Conservation (phyloP, 208 protist genomes). For the Lotmaria passim region DNA sequence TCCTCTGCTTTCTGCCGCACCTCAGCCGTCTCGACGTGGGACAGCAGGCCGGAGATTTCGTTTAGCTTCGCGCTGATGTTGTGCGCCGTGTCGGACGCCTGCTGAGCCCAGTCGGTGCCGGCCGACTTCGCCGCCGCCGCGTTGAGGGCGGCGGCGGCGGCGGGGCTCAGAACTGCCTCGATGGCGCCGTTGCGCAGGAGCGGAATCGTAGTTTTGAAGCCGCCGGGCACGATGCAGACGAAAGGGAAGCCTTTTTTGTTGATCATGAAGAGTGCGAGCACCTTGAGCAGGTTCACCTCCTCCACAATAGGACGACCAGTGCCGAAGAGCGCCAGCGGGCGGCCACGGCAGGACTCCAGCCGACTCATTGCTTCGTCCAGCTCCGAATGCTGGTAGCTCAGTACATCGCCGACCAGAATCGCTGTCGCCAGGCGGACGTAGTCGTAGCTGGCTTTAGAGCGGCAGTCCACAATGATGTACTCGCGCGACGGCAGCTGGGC, state of each 20-base stretch:
- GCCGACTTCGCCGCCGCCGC: background rate
- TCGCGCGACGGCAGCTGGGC: slow-evolving; percentile 38
- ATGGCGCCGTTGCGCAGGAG: slow-evolving; percentile 62
- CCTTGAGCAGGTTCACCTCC: slow-evolving; percentile 88
- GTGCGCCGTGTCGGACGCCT: slow-evolving; percentile 25
- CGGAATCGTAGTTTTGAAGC: slow-evolving; percentile 77
- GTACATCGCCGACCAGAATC: slow-evolving; percentile 66
- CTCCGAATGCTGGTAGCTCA: slow-evolving; percentile 44
- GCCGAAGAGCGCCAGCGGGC: slow-evolving; percentile 74
- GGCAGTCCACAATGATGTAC: slow-evolving; percentile 91
- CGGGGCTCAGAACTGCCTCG: slow-evolving; percentile 29
- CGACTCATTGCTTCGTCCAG: slow-evolving; percentile 50
- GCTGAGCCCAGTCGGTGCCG: slow-evolving; percentile 16
- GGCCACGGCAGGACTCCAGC: slow-evolving; percentile 49
- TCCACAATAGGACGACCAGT: slow-evolving; percentile 79
- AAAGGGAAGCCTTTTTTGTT: slow-evolving; percentile 66
- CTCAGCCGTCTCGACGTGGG: slow-evolving; percentile 39
- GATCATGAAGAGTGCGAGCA: slow-evolving; percentile 85
- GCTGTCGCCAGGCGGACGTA: slow-evolving; percentile 85
- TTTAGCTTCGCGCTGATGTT: slow-evolving; percentile 31
- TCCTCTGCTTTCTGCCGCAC: slow-evolving; percentile 55
- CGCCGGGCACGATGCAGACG: slow-evolving; percentile 71
- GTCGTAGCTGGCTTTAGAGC: slow-evolving; percentile 76
- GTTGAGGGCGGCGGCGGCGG: slow-evolving; percentile 18
- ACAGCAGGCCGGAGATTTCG: slow-evolving; percentile 31